These are phyloP conservation scores for Porcisia hertigi DNA, from an alignment of 208 protist genomes.

Conservation along the genomic window DNA sequence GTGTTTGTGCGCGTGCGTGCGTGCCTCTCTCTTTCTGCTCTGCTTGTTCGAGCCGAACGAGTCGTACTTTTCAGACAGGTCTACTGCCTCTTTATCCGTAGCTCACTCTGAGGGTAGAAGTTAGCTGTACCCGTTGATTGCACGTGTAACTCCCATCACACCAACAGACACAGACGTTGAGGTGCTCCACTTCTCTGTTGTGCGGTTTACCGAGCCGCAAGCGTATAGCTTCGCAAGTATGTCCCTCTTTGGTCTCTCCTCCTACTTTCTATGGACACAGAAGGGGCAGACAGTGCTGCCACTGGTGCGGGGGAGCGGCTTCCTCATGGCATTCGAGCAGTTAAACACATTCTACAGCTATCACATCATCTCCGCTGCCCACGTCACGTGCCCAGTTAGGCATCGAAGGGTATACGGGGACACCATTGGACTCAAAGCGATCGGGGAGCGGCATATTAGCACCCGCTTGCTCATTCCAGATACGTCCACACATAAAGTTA, in stretches of 20 bases:
- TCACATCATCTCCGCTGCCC: constrained; percentile 83
- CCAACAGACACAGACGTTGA: background rate
- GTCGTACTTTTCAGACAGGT: background rate
- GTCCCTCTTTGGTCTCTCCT: constrained; percentile 78
- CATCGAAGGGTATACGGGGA: constrained; percentile 71
- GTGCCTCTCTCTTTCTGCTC: background rate
- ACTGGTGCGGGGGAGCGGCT: constrained; percentile 84
- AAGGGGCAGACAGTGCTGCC: constrained; percentile 86
- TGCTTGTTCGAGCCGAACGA: background rate
- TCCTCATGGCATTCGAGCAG: constrained; percentile 69
- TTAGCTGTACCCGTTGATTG: background rate
- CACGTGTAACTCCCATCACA: background rate
- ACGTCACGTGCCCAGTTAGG: constrained; percentile 79
- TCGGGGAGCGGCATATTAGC: constrained; percentile 87
- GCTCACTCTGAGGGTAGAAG: background rate
- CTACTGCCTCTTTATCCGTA: background rate
- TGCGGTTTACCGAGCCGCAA: background rate
- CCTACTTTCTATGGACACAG: constrained; percentile 90
- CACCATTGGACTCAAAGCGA: constrained; percentile 68
- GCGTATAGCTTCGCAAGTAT: constrained; percentile 25
- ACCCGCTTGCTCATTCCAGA: constrained; percentile 63
- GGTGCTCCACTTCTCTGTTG: background rate
- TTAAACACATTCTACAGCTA: constrained; percentile 75
- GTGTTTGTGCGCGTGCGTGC: background rate
- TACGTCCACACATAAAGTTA: constrained; percentile 26